Conservation (phyloP, 352 stramenopile genomes). For the Phytophthora quininea region DNA sequence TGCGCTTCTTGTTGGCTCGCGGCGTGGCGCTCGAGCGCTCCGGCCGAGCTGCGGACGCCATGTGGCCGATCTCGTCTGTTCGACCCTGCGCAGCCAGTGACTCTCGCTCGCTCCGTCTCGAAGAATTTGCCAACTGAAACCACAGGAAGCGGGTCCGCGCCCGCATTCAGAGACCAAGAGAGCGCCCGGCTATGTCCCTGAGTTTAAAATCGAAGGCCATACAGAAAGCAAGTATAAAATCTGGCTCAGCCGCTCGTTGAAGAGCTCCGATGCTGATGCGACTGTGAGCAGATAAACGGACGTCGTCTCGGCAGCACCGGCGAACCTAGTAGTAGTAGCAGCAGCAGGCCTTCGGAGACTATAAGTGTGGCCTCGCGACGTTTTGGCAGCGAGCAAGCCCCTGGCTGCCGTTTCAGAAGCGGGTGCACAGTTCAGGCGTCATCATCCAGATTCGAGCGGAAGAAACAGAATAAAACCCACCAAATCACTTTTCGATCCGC, state of each 20-base stretch:
- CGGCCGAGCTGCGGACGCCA: constrained; percentile 9
- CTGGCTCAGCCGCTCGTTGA: not conserved
- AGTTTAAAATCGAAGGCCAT: constrained; percentile 4
- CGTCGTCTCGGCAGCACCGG: not conserved
- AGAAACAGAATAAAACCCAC: not conserved
- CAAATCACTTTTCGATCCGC: not conserved
- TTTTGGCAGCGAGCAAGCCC: too few species aligned
- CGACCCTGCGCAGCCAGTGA: not conserved
- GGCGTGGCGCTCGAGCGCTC: not conserved
- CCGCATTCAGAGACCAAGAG: not conserved
- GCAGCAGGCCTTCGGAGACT: not conserved
- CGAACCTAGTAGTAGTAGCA: too few species aligned
- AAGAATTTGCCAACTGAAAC: constrained; percentile 64
- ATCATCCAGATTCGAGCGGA: not conserved
- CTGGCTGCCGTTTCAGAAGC: too few species aligned
- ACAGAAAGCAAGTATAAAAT: constrained; percentile 6
- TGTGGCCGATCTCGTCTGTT: constrained; percentile 2
- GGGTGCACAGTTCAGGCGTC: not conserved
- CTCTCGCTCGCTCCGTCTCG: constrained; percentile 36
- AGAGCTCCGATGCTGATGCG: not conserved
- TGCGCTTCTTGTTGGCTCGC: constrained; percentile 63
- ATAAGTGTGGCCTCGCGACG: not conserved
- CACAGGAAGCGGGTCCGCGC: constrained; percentile 1
- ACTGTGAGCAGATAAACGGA: not conserved
- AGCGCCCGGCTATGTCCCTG: not conserved